Evolutionary conservation across 805 yeast species (phyloP), one percentile per base, ranked within the genome.

Genomic region (Myxozyma sirexii): DNA sequence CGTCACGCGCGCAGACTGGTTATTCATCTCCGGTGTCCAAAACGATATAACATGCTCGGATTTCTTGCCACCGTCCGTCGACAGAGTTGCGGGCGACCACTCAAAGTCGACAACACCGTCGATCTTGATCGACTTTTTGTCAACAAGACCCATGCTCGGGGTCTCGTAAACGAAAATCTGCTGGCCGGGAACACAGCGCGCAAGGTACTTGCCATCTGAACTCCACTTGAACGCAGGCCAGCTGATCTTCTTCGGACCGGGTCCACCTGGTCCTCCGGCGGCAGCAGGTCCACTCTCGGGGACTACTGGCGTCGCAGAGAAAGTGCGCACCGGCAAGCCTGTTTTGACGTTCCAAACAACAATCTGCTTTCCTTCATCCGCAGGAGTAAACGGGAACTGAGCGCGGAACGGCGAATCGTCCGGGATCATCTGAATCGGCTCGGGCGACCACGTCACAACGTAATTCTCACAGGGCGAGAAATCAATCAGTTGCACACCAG

Each of bases 181-280:
- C 65, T 74, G 79, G 63, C 89, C 94, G 56, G 96, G 97, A 54
- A 94, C 93, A 76, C 90, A 83, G 79, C 99, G 87, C 56, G 97
- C 98, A 78, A 96, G 89, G 80, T 85, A 94, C 75, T 84, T 85
- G 76, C 90, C 96, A 76, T 94, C 96, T 70, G 78, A 80, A 46
- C 97, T 90, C 98, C 98, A 94, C 77, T 91, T 91, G 74, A 94
- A 86, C 70, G 93, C 83, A 50, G 99, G 99, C 99, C 99, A 94
- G 85, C 85, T 83, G 60, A 81, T 84, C 76, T 82, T 84, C 76
- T 82, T 82, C 49, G 54, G 47, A n/a, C 42, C 42, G 77, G 71
- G 85, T 86, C 71, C 86, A 78, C 71, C 83, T 80, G 63, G 54
- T 21, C 61, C 60, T 4, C 56, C 62, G 17, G 60, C 63, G 12